Evolutionary conservation across 805 yeast genomes (phyloP).

Genomic region (Alloascoidea africana): DNA sequence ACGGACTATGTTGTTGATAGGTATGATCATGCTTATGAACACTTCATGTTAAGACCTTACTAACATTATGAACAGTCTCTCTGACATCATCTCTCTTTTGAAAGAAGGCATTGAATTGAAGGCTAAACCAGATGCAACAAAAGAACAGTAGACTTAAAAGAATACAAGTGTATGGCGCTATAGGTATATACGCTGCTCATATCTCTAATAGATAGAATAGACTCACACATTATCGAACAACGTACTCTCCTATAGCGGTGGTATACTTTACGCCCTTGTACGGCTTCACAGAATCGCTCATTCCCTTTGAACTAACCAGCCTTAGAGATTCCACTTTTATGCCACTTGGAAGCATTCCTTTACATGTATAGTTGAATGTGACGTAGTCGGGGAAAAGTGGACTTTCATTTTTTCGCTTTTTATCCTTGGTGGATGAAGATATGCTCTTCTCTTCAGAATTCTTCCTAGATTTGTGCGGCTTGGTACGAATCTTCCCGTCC

Average conservation of each 20-base stretch:
- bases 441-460: slow-evolving; percentile 7
- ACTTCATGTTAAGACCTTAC: too few relatives aligned
- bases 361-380: slow-evolving; percentile 35
- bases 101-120: slow-evolving; percentile 8
- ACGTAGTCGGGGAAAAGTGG: slow-evolving; percentile 26
- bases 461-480: too few relatives aligned
- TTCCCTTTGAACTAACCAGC: slow-evolving; percentile 39
- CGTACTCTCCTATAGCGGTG: slow-evolving; percentile 45
- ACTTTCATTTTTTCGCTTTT: slow-evolving; percentile 2
- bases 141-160: background rate
- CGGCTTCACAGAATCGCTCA: slow-evolving; percentile 51
- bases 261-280: slow-evolving; percentile 84
- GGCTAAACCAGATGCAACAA: too few relatives aligned
- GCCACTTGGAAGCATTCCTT: slow-evolving; percentile 68
- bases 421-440: slow-evolving; percentile 11
- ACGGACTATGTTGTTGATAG: slow-evolving; percentile 21
- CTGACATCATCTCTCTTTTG: slow-evolving; percentile 8
- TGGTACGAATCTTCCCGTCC: too few relatives aligned
- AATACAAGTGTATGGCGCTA: background rate
- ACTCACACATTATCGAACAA: slow-evolving; percentile 22
- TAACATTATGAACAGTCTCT: too few relatives aligned
- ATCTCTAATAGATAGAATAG: background rate
- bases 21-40: slow-evolving; percentile 9
- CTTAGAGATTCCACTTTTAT: slow-evolving; percentile 50
- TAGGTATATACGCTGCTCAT: background rate